phyloP scores from a whole-genome alignment of 441 rosid species.

The Populus tomentosa region DNA sequence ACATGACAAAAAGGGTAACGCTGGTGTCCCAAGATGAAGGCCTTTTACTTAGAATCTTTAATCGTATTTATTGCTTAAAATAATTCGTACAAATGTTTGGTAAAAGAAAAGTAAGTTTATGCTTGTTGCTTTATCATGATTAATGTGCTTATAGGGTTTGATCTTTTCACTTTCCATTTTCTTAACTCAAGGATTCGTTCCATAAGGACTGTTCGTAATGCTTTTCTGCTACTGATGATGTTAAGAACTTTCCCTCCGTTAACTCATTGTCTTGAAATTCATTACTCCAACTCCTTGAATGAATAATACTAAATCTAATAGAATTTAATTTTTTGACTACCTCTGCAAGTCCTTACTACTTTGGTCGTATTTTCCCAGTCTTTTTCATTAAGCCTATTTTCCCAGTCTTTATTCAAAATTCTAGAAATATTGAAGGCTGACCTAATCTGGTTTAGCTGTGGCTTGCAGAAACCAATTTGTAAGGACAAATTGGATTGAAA shows the following conservation, averaged over 20 bases:
- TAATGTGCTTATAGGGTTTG: not conserved
- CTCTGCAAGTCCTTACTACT: not conserved
- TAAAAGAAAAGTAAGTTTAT: not conserved
- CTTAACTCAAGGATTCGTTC: not conserved
- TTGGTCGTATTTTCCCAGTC: not conserved
- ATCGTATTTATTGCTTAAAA: not conserved
- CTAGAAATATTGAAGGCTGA: not conserved
- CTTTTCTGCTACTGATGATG: constrained; percentile 4
- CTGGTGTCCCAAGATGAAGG: not conserved
- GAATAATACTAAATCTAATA: not conserved
- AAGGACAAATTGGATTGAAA: too few species aligned
- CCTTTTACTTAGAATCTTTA: not conserved
- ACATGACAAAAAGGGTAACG: not conserved
- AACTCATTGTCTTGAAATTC: not conserved
- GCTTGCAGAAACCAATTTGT: not conserved
- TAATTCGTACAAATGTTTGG: not conserved
- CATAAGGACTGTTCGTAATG: not conserved
- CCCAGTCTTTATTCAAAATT: not conserved
- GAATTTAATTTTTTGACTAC: not conserved
- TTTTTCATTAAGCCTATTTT: not conserved
- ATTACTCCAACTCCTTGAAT: not conserved
- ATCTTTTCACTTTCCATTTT: constrained; percentile 1
- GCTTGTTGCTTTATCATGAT: not conserved
- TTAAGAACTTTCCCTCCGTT: constrained; percentile 1
- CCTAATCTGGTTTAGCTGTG: not conserved